These are phyloP conservation scores for Clarireedia sp. DNA, from an alignment of 2,329 filamentous ascomycete genomes.

Conservation along the genomic window DNA sequence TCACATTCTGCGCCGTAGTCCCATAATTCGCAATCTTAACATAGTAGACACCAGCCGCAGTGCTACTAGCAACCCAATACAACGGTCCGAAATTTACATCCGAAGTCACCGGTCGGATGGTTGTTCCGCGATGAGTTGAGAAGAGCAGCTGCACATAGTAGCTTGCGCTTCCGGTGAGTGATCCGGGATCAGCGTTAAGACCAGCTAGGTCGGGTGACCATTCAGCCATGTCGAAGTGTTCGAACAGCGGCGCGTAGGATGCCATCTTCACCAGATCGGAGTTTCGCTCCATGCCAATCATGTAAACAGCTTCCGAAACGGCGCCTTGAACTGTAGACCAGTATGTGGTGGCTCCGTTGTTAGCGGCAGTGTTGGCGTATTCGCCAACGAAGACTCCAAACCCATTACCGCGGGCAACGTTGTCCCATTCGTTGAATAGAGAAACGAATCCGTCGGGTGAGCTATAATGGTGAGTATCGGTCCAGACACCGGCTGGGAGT, in stretches of 20 bases:
- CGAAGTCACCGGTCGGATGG: slow-evolving; percentile 37
- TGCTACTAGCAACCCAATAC: slow-evolving; percentile 40
- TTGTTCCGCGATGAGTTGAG: slow-evolving; percentile 36
- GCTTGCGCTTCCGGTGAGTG: slow-evolving; percentile 11
- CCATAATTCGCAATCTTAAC: slow-evolving; percentile 47
- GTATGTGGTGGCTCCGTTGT: slow-evolving; percentile 10
- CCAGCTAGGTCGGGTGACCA: slow-evolving; percentile 17
- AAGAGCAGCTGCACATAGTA: slow-evolving; percentile 32
- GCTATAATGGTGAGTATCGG: slow-evolving; percentile 14
- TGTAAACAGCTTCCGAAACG: slow-evolving; percentile 14
- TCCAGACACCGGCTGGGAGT: slow-evolving; percentile 12
- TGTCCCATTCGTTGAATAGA: slow-evolving; percentile 13
- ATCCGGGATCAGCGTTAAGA: slow-evolving; percentile 11
- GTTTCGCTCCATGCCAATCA: slow-evolving; percentile 16
- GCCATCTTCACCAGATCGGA: slow-evolving; percentile 13
- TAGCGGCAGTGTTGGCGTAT: slow-evolving; percentile 12
- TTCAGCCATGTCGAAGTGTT: slow-evolving; percentile 28
- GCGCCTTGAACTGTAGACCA: slow-evolving; percentile 13
- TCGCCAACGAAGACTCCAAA: slow-evolving; percentile 15
- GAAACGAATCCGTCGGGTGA: slow-evolving; percentile 5
- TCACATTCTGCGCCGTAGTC: slow-evolving; percentile 31
- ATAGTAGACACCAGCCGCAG: slow-evolving; percentile 31
- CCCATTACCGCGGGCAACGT: background rate
- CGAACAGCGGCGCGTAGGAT: slow-evolving; percentile 26
- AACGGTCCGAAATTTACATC: slow-evolving; percentile 34